Conservation (phyloP, 441 rosid species). For the Adansonia rubrostipa region DNA sequence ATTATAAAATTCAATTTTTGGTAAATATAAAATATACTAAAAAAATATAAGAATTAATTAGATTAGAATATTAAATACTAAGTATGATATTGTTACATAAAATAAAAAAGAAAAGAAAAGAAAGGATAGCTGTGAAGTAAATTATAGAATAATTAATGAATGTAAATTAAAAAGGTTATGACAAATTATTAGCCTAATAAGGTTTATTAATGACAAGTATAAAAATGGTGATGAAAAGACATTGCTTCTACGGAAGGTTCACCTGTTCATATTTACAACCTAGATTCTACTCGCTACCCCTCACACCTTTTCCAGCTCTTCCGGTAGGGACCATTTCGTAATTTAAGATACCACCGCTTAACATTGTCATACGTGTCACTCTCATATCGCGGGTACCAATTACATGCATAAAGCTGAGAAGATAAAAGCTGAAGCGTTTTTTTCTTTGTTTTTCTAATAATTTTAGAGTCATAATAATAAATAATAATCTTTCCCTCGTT, state of each 20-base stretch:
- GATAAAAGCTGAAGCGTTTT: not conserved
- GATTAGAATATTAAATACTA: too few relatives aligned
- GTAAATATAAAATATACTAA: too few relatives aligned
- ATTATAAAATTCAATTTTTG: too few relatives aligned
- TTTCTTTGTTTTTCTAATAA: not conserved
- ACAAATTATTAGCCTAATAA: not conserved
- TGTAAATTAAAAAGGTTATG: too few relatives aligned
- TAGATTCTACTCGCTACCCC: not conserved
- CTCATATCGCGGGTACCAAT: not conserved
- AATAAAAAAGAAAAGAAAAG: too few relatives aligned
- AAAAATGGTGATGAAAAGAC: not conserved
- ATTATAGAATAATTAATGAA: too few relatives aligned
- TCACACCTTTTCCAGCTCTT: not conserved
- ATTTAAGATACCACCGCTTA: not conserved
- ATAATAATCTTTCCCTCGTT: constrained; percentile 51
- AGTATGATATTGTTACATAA: too few relatives aligned
- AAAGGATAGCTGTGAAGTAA: too few relatives aligned
- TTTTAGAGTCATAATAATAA: constrained; percentile 17
- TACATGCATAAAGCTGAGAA: not conserved
- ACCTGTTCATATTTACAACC: not conserved
- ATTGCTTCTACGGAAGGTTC: not conserved
- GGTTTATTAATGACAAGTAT: not conserved
- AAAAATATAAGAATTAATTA: too few relatives aligned
- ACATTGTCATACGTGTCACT: not conserved
- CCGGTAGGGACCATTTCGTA: not conserved